Percentiles rank a stretch among this genome's conserved stretches.
These are phyloP conservation scores for Pugionium dolabratum DNA, from an alignment of 345 rosid species.

Conservation along the genomic window DNA sequence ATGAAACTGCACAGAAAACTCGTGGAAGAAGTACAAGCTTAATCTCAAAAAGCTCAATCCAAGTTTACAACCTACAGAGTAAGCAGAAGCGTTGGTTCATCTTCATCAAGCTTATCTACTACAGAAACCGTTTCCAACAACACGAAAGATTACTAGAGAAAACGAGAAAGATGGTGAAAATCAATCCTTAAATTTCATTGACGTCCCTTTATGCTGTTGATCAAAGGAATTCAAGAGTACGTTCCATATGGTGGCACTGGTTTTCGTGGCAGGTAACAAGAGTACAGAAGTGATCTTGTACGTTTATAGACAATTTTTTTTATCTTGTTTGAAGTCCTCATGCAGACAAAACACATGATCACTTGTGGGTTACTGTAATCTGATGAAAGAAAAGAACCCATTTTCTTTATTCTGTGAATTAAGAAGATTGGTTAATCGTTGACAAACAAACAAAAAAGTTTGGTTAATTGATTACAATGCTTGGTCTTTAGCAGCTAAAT, in stretches of 20 bases:
- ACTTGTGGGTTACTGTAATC: not conserved
- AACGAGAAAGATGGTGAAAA: not conserved
- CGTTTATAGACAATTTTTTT: slow-evolving; percentile 8
- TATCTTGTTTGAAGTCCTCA: not conserved
- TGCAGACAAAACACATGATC: slow-evolving; percentile 9
- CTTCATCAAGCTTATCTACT: slow-evolving; percentile 42
- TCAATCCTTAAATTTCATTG: not conserved
- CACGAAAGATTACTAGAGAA: slow-evolving; percentile 50
- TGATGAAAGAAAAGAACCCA: not conserved
- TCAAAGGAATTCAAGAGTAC: slow-evolving; percentile 12
- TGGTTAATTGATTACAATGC: slow-evolving; percentile 5
- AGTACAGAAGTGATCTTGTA: slow-evolving; percentile 6
- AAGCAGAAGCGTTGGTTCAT: slow-evolving; percentile 27
- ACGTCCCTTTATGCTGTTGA: not conserved
- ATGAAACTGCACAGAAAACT: slow-evolving; percentile 73
- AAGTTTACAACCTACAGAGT: slow-evolving; percentile 41
- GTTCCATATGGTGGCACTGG: slow-evolving; percentile 41
- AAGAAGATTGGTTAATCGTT: not conserved
- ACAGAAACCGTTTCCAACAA: slow-evolving; percentile 38
- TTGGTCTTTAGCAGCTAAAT: slow-evolving; percentile 7
- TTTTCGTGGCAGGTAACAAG: slow-evolving; percentile 47
- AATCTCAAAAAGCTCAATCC: slow-evolving; percentile 35
- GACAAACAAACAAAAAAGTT: not conserved
- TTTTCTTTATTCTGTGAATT: not conserved
- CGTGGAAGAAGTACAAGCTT: slow-evolving; percentile 63